Evolutionary conservation across 2,329 filamentous ascomycete genomes (phyloP).

Genomic region (Hirsutella rhossiliensis): DNA sequence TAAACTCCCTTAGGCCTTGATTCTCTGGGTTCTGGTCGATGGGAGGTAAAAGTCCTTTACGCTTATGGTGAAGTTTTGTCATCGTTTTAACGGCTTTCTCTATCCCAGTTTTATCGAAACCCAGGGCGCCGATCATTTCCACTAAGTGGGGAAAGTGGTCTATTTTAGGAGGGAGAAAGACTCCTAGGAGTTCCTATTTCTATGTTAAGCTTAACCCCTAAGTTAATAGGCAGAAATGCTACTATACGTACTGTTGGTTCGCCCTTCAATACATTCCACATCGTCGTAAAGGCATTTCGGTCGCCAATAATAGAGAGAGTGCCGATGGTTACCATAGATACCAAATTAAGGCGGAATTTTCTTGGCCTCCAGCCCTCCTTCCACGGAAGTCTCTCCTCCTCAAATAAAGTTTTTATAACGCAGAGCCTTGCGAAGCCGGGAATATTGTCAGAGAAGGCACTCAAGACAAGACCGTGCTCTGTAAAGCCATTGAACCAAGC

Average conservation of each 20-base stretch:
- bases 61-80: too few species aligned
- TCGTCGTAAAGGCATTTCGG: constrained; percentile 5
- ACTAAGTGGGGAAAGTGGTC: not conserved
- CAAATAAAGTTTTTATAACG: not conserved
- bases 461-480: not conserved
- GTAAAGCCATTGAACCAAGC: not conserved
- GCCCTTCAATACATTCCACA: not conserved
- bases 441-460: not conserved
- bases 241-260: not conserved
- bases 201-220: not conserved
- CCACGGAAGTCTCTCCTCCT: not conserved
- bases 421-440: not conserved
- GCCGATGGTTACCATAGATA: not conserved
- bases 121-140: too few species aligned
- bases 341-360: not conserved
- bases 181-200: not conserved
- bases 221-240: not conserved
- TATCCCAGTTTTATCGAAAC: too few species aligned
- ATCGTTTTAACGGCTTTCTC: too few species aligned
- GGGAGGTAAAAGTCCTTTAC: too few species aligned
- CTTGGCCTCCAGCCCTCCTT: not conserved
- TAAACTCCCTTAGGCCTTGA: too few species aligned
- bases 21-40: too few species aligned
- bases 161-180: not conserved
- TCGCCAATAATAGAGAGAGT: constrained; percentile 1